phyloP scores from a whole-genome alignment of 2,329 filamentous ascomycete genomes.

The Aurifilum marmelostoma region DNA sequence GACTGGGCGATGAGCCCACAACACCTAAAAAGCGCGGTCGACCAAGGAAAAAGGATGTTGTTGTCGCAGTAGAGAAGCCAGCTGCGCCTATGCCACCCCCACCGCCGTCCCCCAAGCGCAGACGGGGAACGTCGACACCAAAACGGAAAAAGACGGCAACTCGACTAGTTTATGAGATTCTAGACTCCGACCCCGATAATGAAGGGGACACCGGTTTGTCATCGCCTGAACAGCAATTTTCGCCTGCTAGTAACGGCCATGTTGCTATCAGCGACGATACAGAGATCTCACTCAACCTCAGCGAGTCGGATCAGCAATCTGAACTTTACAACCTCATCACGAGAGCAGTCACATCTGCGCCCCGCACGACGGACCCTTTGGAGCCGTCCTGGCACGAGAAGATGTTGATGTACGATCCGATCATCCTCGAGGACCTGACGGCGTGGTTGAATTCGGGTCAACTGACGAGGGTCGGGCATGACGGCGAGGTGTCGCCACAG shows the following conservation, averaged over 20 bases:
- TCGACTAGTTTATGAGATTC: slow-evolving; percentile 48
- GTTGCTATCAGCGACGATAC: slow-evolving; percentile 50
- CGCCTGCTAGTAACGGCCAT: slow-evolving; percentile 46
- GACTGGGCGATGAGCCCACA: slow-evolving; percentile 32
- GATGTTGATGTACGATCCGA: slow-evolving; percentile 90
- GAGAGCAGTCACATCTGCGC: slow-evolving; percentile 54
- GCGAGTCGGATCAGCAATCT: slow-evolving; percentile 47
- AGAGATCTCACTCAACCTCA: slow-evolving; percentile 45
- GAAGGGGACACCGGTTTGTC: slow-evolving; percentile 35
- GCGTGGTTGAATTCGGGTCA: slow-evolving; percentile 78
- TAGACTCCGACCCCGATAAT: slow-evolving; percentile 53
- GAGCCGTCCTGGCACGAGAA: slow-evolving; percentile 83
- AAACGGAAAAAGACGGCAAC: slow-evolving; percentile 34
- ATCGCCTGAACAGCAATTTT: slow-evolving; percentile 45
- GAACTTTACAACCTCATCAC: slow-evolving; percentile 58
- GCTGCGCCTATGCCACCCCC: slow-evolving; percentile 22
- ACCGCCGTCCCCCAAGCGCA: slow-evolving; percentile 27
- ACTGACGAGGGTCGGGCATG: slow-evolving; percentile 64
- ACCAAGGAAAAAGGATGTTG: slow-evolving; percentile 43
- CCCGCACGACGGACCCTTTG: slow-evolving; percentile 51
- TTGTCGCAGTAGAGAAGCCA: slow-evolving; percentile 19
- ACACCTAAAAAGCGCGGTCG: slow-evolving; percentile 46
- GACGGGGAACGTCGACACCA: slow-evolving; percentile 35
- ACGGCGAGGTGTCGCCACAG: slow-evolving; percentile 63
- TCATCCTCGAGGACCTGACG: slow-evolving; percentile 84